Percentiles rank a stretch among this genome's conserved stretches.
Conservation (phyloP, 805 yeast genomes). For the Teunomyces tritomae region DNA sequence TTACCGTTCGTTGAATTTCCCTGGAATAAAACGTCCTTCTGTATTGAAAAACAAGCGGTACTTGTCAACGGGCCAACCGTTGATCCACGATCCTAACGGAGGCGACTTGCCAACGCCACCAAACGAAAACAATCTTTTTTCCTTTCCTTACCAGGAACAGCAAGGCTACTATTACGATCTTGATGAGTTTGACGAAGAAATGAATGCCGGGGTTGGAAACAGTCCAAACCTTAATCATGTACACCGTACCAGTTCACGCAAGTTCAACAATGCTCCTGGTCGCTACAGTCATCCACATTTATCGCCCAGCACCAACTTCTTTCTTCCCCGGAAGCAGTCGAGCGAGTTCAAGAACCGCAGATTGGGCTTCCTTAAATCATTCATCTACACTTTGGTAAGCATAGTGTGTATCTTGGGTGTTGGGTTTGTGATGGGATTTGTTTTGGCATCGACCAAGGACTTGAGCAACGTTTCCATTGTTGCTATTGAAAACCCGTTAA, state of each 20-base stretch:
- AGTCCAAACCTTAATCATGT: constrained; percentile 1
- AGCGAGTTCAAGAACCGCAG: constrained; percentile 9
- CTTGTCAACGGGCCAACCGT: constrained; percentile 35
- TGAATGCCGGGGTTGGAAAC: constrained; percentile 3
- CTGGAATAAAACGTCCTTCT: constrained; percentile 17
- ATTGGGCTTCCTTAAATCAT: constrained; percentile 25
- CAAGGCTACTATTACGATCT: constrained; percentile 35
- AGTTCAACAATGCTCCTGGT: constrained; percentile 4
- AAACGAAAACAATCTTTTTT: constrained; percentile 24
- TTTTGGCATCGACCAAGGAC: constrained; percentile 84
- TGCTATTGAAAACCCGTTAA: constrained; percentile 66
- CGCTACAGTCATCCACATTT: constrained; percentile 18
- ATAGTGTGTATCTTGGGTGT: constrained; percentile 54
- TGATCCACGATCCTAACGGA: constrained; percentile 6
- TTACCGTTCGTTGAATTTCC: constrained; percentile 38
- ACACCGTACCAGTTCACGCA: constrained; percentile 5
- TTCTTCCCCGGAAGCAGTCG: constrained; percentile 31
- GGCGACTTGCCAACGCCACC: constrained; percentile 10
- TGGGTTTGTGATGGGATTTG: constrained; percentile 81
- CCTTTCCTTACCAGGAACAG: constrained; percentile 34
- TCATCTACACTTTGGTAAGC: constrained; percentile 43
- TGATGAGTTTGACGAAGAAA: constrained; percentile 37
- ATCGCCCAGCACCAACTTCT: constrained; percentile 21
- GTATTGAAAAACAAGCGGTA: constrained; percentile 32
- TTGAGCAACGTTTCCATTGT: constrained; percentile 61